phyloP scores from a whole-genome alignment of 2,329 filamentous ascomycete species.

The Fusarium sororula region DNA sequence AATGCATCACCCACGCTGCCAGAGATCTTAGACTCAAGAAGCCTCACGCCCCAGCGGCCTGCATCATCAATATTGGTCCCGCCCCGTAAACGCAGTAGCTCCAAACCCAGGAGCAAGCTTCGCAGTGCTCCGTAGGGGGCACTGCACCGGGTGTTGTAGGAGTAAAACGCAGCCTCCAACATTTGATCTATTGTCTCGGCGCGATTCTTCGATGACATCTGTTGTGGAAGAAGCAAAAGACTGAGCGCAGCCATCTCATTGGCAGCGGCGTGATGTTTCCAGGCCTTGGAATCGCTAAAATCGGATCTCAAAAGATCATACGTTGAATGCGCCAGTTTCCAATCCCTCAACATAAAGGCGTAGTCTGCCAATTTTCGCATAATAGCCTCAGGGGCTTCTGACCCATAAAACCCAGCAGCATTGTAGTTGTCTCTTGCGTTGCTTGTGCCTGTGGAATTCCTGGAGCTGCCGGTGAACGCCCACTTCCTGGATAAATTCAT shows the following conservation, averaged over 20 bases:
- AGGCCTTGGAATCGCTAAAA: constrained; percentile 95
- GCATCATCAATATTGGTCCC: constrained; percentile 86
- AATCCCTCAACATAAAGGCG: constrained; percentile 96
- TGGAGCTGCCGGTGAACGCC: constrained; percentile 77
- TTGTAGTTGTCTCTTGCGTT: constrained; percentile 78
- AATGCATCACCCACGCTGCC: constrained; percentile 82
- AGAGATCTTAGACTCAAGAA: constrained; percentile 81
- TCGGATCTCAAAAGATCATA: constrained; percentile 91
- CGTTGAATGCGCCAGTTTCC: constrained; percentile 89
- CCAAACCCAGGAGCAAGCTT: constrained; percentile 77
- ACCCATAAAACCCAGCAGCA: constrained; percentile 79
- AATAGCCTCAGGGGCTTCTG: constrained; percentile 85
- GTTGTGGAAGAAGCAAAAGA: constrained; percentile 78
- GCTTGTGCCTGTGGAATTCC: constrained; percentile 64
- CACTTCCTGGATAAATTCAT: constrained; percentile 93
- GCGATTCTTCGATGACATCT: constrained; percentile 77
- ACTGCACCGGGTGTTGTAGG: constrained; percentile 86
- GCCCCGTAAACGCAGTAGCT: constrained; percentile 83
- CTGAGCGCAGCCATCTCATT: constrained; percentile 95
- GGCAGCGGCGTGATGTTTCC: constrained; percentile 91
- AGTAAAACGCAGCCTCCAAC: constrained; percentile 91
- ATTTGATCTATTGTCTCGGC: constrained; percentile 85
- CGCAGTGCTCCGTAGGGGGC: constrained; percentile 83
- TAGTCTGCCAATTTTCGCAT: constrained; percentile 96
- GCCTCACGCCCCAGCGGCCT: constrained; percentile 81